Base-by-base conservation (phyloP, 768 basidiomycete species). In the Lentinula sp. region DNA sequence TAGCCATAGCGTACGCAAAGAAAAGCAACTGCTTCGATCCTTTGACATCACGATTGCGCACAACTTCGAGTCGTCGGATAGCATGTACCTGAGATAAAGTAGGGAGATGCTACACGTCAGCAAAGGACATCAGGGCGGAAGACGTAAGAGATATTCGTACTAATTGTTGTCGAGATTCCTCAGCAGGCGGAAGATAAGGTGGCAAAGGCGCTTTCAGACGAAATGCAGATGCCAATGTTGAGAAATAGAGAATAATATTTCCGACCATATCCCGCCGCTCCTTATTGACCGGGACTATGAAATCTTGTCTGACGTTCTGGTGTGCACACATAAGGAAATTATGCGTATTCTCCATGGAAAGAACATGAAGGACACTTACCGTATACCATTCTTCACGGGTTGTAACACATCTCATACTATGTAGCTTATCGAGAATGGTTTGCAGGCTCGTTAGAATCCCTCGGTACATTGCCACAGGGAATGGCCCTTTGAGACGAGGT, bases 351-450 rank as follows among this genome's bases (percentile, higher is more conserved):
- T n/a, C 2, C 23, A 8, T 6, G 6, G 15, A 34, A n/a, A 32
- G 5, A 34, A 16, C 32, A 28, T 5, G 31, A 28, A 5, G 18
- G 39, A 34, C 18, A 72, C 84, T 71, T 70, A 84, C 92, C 64
- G 88, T 91, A 70, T 87, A 87, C 90, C 95, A 98, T 77, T 96
- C 94, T 71, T 96, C 92, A 43, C 93, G 82, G 0, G 93, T 94
- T 5, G 92, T 97, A n/a, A 98, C 95, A 70, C 93, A 95, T 32
- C 95, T 84, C 90, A 98, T 97, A 65, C 92, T 91, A 70, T 98
- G 97, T 60, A 99, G 74, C 69, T 84, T 87, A 68, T 95, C 94
- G 63, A 96, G 74, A 35, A 95, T 93, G 1, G 85, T 86, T 71
- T 96, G 93, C 63, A 94, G 68, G 66, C 90, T 89, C 1, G 85